Evolutionary conservation across 2,329 filamentous ascomycete genomes (phyloP).

Genomic region (Myriosclerotinia curreyana): DNA sequence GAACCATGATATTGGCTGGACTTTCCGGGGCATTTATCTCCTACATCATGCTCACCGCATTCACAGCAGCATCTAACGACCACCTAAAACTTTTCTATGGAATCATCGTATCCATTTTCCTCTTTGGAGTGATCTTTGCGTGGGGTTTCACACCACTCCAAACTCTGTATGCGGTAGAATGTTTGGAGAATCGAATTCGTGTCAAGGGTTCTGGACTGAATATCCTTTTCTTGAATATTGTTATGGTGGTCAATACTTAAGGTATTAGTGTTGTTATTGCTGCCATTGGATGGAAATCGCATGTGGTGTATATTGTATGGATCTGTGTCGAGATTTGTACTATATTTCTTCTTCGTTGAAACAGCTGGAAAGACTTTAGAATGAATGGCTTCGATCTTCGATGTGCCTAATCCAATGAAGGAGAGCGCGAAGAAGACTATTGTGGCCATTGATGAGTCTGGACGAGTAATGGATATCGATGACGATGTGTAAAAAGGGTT

Average conservation of each 20-base stretch:
- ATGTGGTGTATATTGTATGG: conserved; percentile 34
- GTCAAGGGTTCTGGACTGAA: conserved; percentile 50
- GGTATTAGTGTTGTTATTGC: conserved; percentile 42
- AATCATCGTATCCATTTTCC: conserved; percentile 49
- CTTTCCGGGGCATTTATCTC: conserved; percentile 34
- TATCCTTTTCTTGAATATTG: conserved; percentile 38
- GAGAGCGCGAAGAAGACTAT: conserved; percentile 1
- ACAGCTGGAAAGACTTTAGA: conserved; percentile 34
- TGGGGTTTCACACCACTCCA: conserved; percentile 47
- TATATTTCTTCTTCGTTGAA: conserved; percentile 38
- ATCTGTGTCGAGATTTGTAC: conserved; percentile 27
- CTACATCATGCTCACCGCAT: conserved; percentile 34
- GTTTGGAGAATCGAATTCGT: conserved; percentile 46
- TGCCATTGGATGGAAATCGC: conserved; percentile 40
- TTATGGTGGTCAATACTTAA: conserved; percentile 43
- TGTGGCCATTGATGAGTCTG: conserved; percentile 1
- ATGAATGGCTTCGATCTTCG: conserved; percentile 32
- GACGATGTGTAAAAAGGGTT: neutral
- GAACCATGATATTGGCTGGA: conserved; percentile 42
- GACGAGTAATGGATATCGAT: conserved; percentile 2
- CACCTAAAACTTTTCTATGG: conserved; percentile 43
- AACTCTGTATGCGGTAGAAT: conserved; percentile 49
- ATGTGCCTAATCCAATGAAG: conserved; percentile 8
- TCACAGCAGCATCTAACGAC: conserved; percentile 36
- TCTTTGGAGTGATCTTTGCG: conserved; percentile 45